A percentile compares a stretch with the other conserved stretches of the same genome.
Conservation (phyloP, 1,284 basidiomycete species). For the Agaricales sp. region DNA sequence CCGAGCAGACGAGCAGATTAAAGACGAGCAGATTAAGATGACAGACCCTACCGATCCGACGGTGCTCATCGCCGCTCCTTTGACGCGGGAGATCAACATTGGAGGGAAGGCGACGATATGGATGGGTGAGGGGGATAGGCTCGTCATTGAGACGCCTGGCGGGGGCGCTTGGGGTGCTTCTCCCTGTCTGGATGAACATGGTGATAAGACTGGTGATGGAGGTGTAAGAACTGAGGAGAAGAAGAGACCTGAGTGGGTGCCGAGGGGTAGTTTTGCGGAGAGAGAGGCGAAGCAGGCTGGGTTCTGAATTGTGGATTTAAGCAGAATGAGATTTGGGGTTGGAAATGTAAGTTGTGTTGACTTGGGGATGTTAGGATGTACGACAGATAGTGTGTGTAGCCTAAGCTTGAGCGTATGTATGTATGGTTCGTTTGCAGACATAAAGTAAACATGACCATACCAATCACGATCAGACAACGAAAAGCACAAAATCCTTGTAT, state of each 20-base stretch:
- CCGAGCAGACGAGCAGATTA: neutral
- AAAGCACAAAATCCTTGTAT: too few species aligned
- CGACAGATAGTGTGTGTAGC: too few species aligned
- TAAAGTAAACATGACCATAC: too few species aligned
- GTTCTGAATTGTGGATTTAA: too few species aligned
- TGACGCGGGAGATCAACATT: slow-evolving; percentile 69
- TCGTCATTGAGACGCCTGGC: slow-evolving; percentile 85
- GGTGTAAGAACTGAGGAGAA: slow-evolving; percentile 19
- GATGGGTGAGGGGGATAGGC: slow-evolving; percentile 78
- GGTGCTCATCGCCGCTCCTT: neutral
- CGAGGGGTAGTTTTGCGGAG: slow-evolving; percentile 67
- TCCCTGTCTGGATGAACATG: slow-evolving; percentile 23
- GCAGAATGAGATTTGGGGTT: too few species aligned
- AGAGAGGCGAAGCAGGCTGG: slow-evolving; percentile 58
- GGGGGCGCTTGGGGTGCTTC: slow-evolving; percentile 80
- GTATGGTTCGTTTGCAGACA: too few species aligned
- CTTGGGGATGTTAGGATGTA: too few species aligned
- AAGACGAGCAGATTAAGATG: slow-evolving; percentile 18
- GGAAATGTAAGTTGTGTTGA: too few species aligned
- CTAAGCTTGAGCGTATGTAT: too few species aligned
- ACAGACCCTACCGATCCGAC: slow-evolving; percentile 16
- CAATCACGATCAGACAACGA: too few species aligned
- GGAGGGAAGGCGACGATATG: slow-evolving; percentile 86
- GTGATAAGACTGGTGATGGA: slow-evolving; percentile 17
- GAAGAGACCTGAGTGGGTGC: slow-evolving; percentile 43